A percentile compares a stretch with the other conserved stretches of the same genome.
phyloP scores from a whole-genome alignment of 148 eudicot species.

The Selenicereus undatus region DNA sequence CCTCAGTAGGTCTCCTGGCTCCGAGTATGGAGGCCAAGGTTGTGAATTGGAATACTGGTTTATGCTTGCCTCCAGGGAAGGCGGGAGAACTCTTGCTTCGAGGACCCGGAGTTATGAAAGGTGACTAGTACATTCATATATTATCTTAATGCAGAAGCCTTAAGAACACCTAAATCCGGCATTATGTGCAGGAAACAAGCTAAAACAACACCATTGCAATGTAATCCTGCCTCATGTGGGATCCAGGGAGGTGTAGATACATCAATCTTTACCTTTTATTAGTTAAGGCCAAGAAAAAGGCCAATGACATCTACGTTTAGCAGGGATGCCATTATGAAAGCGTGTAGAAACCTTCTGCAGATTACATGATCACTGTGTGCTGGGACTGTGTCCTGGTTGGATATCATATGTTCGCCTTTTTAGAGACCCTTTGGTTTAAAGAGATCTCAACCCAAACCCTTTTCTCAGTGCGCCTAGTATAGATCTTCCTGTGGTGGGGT shows the following conservation, averaged over 20 bases:
- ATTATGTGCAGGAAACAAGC: neutral
- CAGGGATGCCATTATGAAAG: neutral
- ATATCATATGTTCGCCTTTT: neutral
- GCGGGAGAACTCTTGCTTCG: slow-evolving; percentile 82
- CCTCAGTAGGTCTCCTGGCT: slow-evolving; percentile 74
- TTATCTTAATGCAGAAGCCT: neutral
- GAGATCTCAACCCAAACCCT: neutral
- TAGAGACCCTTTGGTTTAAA: neutral
- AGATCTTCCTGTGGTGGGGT: neutral
- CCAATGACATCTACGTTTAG: neutral
- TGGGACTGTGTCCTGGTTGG: neutral
- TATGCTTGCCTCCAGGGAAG: slow-evolving; percentile 58
- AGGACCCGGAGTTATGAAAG: slow-evolving; percentile 76
- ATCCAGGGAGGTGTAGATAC: no score
- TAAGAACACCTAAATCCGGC: neutral
- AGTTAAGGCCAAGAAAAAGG: neutral
- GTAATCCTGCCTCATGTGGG: neutral
- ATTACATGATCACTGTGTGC: no score
- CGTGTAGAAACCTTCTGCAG: neutral
- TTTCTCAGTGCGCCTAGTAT: neutral
- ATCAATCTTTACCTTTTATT: no score
- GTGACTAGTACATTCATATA: slow-evolving; percentile 28
- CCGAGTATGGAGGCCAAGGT: slow-evolving; percentile 88
- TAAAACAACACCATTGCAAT: neutral
- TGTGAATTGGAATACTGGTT: slow-evolving; percentile 59